A percentile compares a stretch with the other conserved stretches of the same genome.
These are phyloP conservation scores for Yamadazyma oceani DNA, from an alignment of 1,139 yeast species.

Conservation along the genomic window DNA sequence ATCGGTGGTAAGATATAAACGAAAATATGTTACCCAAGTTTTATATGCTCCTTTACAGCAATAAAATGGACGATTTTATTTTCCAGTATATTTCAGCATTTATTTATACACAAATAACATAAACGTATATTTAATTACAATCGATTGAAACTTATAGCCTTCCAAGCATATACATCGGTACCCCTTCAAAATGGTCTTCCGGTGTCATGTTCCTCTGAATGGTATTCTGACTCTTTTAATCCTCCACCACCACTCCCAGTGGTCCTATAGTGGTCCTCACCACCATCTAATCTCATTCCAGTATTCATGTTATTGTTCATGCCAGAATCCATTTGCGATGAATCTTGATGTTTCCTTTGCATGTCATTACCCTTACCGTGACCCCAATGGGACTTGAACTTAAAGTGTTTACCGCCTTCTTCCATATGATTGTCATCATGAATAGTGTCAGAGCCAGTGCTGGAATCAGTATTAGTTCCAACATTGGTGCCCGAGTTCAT, in stretches of 20 bases:
- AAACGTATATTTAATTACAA: too few species aligned
- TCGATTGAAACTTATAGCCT: too few species aligned
- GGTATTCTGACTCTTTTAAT: too few species aligned
- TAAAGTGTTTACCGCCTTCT: too few species aligned
- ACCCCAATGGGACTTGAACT: background rate
- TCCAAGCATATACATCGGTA: too few species aligned
- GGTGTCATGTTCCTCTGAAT: too few species aligned
- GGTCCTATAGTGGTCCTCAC: constrained; percentile 1
- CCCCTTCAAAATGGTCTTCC: too few species aligned
- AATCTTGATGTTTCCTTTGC: background rate
- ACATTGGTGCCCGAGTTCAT: background rate
- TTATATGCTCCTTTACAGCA: constrained; percentile 50
- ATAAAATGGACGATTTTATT: too few species aligned
- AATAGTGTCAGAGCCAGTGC: background rate
- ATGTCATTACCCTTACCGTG: background rate
- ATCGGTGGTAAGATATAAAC: constrained; percentile 46
- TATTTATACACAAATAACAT: background rate
- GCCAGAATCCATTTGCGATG: background rate
- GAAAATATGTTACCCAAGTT: constrained; percentile 50
- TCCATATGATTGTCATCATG: background rate
- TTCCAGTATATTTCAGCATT: too few species aligned
- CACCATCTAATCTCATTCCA: constrained; percentile 5
- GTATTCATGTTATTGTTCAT: background rate
- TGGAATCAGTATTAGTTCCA: background rate
- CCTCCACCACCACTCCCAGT: constrained; percentile 1